phyloP scores from a whole-genome alignment of 1,284 basidiomycete species.

The Tilletia caries region DNA sequence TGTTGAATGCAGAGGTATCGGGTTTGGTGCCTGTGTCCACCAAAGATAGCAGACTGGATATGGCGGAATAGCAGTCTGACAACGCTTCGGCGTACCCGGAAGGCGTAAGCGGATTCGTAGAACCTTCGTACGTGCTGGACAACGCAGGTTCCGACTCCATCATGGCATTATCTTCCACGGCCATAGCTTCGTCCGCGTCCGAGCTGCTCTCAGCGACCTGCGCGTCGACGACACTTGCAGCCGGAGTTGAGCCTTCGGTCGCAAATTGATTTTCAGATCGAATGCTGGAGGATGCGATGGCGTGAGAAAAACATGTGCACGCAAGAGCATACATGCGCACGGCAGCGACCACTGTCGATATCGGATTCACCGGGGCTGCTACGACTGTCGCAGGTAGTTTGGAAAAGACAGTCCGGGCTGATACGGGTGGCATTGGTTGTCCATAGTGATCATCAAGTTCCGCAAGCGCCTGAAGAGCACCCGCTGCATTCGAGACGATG shows the following conservation, averaged over 20 bases:
- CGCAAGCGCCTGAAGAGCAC: neutral
- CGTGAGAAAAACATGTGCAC: neutral
- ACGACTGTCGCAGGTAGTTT: neutral
- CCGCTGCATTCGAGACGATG: constrained; percentile 5
- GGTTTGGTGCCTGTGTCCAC: neutral
- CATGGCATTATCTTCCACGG: neutral
- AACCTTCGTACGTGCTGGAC: neutral
- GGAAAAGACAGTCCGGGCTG: neutral
- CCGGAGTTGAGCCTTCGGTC: neutral
- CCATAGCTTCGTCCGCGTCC: neutral
- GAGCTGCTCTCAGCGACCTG: neutral
- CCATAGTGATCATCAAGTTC: constrained; percentile 9
- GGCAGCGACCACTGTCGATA: neutral
- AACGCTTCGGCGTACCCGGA: neutral
- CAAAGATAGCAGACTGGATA: neutral
- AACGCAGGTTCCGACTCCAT: neutral
- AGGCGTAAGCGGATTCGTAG: neutral
- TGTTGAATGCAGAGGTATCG: neutral
- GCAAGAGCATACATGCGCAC: constrained; percentile 1
- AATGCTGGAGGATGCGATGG: neutral
- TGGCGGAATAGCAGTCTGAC: neutral
- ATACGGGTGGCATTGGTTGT: neutral
- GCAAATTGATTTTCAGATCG: neutral
- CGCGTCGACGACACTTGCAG: no score
- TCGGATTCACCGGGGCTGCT: neutral